These are phyloP conservation scores for Suillus subaureus DNA, from an alignment of 768 basidiomycete genomes.

Conservation along the genomic window DNA sequence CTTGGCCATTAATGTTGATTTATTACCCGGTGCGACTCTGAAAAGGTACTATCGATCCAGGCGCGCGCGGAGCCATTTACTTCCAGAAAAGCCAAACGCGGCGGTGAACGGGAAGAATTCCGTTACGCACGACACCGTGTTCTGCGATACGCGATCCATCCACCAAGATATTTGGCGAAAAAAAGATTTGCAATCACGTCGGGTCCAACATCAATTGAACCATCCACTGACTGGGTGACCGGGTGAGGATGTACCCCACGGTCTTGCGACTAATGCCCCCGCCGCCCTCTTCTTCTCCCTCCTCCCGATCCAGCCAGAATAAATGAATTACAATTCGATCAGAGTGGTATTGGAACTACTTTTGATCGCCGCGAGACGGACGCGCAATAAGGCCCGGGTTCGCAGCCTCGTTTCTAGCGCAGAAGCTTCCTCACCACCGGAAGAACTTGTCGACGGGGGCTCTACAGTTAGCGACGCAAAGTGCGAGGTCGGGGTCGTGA, in stretches of 20 bases:
- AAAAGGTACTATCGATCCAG: neutral
- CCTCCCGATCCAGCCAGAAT: neutral
- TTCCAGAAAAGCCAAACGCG: neutral
- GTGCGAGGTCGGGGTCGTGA: neutral
- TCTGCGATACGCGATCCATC: neutral
- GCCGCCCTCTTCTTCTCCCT: neutral
- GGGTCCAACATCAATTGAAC: neutral
- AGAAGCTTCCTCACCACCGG: constrained; percentile 24
- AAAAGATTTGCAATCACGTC: neutral
- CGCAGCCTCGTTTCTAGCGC: constrained; percentile 48
- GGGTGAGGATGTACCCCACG: neutral
- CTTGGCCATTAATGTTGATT: constrained; percentile 6
- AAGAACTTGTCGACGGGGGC: constrained; percentile 12
- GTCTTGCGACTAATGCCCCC: constrained; percentile 11
- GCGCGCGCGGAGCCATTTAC: neutral
- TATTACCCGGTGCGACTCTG: constrained; percentile 11
- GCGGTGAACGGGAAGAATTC: neutral
- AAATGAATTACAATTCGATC: constrained; percentile 3
- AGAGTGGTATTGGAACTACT: constrained; percentile 14
- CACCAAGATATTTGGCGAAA: neutral
- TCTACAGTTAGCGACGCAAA: constrained; percentile 8
- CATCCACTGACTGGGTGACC: neutral
- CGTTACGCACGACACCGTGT: neutral
- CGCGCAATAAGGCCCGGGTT: constrained; percentile 48
- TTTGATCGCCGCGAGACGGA: constrained; percentile 50